Evolutionary conservation across 768 basidiomycete species (phyloP).

Genomic region (Inosperma sp.): DNA sequence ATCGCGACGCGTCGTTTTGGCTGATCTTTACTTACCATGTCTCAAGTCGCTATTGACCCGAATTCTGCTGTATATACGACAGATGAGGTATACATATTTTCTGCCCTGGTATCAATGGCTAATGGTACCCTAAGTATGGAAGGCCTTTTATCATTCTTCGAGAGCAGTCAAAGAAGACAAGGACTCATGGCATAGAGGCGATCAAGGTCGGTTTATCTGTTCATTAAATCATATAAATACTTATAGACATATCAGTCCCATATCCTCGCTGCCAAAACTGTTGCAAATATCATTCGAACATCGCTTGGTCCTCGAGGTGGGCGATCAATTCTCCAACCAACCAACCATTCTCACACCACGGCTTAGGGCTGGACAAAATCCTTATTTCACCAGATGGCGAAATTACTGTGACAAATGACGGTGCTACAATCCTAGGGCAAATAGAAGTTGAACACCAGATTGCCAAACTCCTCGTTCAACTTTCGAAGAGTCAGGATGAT

Average conservation of each 20-base stretch:
- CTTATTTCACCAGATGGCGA: constrained; percentile 96
- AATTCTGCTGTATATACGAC: constrained; percentile 78
- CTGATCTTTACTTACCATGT: constrained; percentile 17
- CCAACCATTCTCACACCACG: constrained; percentile 4
- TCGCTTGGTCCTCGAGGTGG: constrained; percentile 92
- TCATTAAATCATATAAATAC: constrained; percentile 10
- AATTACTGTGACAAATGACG: constrained; percentile 99
- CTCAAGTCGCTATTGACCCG: constrained; percentile 35
- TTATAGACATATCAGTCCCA: constrained; percentile 56
- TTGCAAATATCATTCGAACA: constrained; percentile 91
- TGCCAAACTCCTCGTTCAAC: constrained; percentile 93
- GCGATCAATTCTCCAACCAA: not conserved
- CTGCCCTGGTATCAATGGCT: constrained; percentile 1
- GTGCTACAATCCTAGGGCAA: constrained; percentile 95
- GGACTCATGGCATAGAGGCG: constrained; percentile 88
- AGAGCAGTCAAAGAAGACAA: constrained; percentile 89
- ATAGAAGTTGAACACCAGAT: constrained; percentile 99
- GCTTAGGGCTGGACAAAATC: constrained; percentile 86
- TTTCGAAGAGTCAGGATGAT: constrained; percentile 98
- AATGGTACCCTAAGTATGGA: constrained; percentile 59
- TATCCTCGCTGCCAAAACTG: constrained; percentile 91
- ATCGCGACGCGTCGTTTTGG: constrained; percentile 29
- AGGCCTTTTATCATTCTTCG: constrained; percentile 97
- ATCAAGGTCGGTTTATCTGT: constrained; percentile 64
- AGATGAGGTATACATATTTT: constrained; percentile 57